Conservation (phyloP, 495 filamentous ascomycete genomes). For the Penicillium argentinense region DNA sequence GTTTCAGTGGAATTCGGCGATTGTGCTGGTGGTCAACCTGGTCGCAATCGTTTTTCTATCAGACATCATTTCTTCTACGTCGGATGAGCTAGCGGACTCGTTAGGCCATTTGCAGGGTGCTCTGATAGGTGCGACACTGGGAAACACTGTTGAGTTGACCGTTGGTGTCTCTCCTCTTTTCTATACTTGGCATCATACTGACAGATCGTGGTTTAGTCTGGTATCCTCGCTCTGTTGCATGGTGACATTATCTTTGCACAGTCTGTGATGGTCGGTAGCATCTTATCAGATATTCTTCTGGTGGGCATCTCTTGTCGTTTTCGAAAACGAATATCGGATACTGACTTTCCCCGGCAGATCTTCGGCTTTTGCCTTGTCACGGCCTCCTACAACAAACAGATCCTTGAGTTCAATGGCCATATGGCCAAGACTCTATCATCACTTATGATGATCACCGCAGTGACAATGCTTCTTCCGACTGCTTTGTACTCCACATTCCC, state of each 20-base stretch:
- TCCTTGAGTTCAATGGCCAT: slow-evolving; percentile 51
- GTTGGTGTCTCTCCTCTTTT: slow-evolving; percentile 7
- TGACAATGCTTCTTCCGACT: slow-evolving; percentile 24
- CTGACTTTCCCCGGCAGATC: slow-evolving; percentile 7
- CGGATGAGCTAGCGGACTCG: slow-evolving; percentile 14
- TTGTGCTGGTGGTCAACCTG: slow-evolving; percentile 21
- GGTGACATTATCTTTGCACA: slow-evolving; percentile 19
- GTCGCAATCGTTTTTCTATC: slow-evolving; percentile 22
- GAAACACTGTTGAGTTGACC: slow-evolving; percentile 26
- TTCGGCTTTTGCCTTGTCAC: slow-evolving; percentile 23
- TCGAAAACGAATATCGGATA: too few species aligned
- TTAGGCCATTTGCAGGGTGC: slow-evolving; percentile 22
- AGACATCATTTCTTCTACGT: slow-evolving; percentile 14
- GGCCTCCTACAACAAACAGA: slow-evolving; percentile 24
- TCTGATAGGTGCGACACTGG: slow-evolving; percentile 25
- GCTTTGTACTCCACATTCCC: slow-evolving; percentile 32
- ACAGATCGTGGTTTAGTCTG: slow-evolving; percentile 4
- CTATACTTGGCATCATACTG: not conserved
- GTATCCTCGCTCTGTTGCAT: slow-evolving; percentile 19
- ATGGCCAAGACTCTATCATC: slow-evolving; percentile 26
- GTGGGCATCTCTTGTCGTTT: too few species aligned
- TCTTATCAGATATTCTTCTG: slow-evolving; percentile 26
- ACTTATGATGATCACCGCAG: slow-evolving; percentile 23
- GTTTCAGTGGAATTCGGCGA: slow-evolving; percentile 16
- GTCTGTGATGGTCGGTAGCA: slow-evolving; percentile 26